Base-by-base conservation (phyloP, 225 moss, liverwort and hornwort species). In the Asterella californica region DNA sequence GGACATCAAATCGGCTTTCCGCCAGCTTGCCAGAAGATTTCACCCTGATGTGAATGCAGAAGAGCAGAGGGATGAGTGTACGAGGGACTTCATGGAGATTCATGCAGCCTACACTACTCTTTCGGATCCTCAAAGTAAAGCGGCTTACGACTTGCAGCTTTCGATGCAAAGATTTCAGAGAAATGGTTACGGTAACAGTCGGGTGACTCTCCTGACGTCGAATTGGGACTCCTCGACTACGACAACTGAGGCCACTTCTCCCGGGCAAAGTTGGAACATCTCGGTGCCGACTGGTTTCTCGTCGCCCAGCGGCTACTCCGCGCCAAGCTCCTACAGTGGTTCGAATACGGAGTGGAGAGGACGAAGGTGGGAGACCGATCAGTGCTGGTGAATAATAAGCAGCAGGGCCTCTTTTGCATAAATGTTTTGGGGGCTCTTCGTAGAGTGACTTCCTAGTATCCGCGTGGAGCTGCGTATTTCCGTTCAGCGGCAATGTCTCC, bases 291-390 rank as follows among this genome's bases (percentile, higher is more conserved):
- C 72, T 49, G 42, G 42, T 42, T 42, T 18, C 63, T 76, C 78
- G 29, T 55, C 70, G 54, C 17, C 86, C 2, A 34, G 69, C 42
- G 73, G 79, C 1, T 82, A 76, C 25, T 7, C 81, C 33, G 29
- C 79, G 36, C 74, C 84, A n/a, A 68, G 33, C 30, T 49, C 46
- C 59, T 83, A n/a, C n/a, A n/a, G n/a, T n/a, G n/a, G n/a, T 84
- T 68, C n/a, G n/a, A 82, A 75, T 87, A 69, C 83, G 22, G 55
- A 75, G 19, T 93, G 81, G 25, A 93, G 88, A 83, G 93, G 91
- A 3, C 85, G 85, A 4, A 88, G 88, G 4, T 93, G 93, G 93
- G 93, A 93, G 81, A 90, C 89, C 0, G 93, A 93, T 83, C 93
- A 93, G 79, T 93, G 91, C 84, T 93, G 92, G 92, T 91, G 38